These are phyloP conservation scores for Cladosporium sp. DNA, from an alignment of 2,329 filamentous ascomycete genomes.

Conservation along the genomic window DNA sequence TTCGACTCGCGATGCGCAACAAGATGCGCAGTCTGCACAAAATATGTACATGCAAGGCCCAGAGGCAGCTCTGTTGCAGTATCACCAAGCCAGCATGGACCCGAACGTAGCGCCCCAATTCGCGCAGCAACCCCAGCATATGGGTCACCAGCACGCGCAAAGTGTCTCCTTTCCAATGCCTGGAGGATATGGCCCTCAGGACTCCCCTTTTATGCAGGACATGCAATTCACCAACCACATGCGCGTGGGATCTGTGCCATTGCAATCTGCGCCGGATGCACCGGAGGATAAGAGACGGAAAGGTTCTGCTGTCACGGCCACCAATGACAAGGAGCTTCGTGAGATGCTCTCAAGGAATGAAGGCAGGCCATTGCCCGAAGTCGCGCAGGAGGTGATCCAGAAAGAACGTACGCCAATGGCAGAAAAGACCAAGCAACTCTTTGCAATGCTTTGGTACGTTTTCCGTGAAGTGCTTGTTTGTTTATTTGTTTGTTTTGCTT, in stretches of 20 bases:
- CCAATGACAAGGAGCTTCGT: slow-evolving; percentile 76
- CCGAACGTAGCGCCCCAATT: slow-evolving; percentile 13
- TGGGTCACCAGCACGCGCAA: slow-evolving; percentile 21
- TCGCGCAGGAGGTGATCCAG: slow-evolving; percentile 69
- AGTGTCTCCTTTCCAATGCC: slow-evolving; percentile 19
- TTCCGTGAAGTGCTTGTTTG: not conserved
- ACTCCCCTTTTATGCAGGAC: slow-evolving; percentile 25
- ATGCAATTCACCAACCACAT: slow-evolving; percentile 23
- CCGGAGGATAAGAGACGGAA: slow-evolving; percentile 47
- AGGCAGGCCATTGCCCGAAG: slow-evolving; percentile 62
- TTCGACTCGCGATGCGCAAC: slow-evolving; percentile 25
- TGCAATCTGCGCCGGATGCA: slow-evolving; percentile 24
- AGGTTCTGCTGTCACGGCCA: slow-evolving; percentile 63
- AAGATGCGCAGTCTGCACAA: slow-evolving; percentile 21
- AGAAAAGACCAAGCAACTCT: slow-evolving; percentile 77
- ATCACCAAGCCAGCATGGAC: slow-evolving; percentile 24
- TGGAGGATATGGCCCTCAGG: slow-evolving; percentile 21
- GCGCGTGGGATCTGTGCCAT: slow-evolving; percentile 25
- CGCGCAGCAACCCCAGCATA: slow-evolving; percentile 14
- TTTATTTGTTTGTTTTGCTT: slow-evolving; percentile 18
- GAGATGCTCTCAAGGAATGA: slow-evolving; percentile 68
- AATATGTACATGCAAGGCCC: slow-evolving; percentile 21
- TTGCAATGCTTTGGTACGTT: slow-evolving; percentile 83
- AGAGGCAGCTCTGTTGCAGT: slow-evolving; percentile 30
- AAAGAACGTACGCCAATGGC: slow-evolving; percentile 77